phyloP scores from a whole-genome alignment of 2,329 filamentous ascomycete species.

The Cladophialophora chaetospira region DNA sequence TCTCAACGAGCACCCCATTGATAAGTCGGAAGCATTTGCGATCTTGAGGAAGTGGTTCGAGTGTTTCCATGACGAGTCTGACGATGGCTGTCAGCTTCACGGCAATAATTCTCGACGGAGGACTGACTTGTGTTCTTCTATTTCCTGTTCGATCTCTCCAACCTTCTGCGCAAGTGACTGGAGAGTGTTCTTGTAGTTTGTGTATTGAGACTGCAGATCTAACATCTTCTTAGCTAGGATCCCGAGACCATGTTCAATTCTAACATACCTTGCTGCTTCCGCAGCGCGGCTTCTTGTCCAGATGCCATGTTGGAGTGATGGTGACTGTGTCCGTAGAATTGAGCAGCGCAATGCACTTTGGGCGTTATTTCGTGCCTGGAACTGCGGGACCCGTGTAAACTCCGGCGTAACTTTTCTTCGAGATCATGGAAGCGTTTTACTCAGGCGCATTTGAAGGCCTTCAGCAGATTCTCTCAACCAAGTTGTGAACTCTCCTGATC shows the following conservation, averaged over 20 bases:
- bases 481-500: no score
- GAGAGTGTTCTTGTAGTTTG: constrained; percentile 66
- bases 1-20: constrained; percentile 92
- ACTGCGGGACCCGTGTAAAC: constrained; percentile 19
- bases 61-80: constrained; percentile 91
- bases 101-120: background rate
- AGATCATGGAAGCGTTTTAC: background rate
- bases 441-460: no score
- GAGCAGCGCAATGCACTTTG: no score
- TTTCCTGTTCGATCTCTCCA: constrained; percentile 94
- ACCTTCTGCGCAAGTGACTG: constrained; percentile 96
- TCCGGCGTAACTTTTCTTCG: constrained; percentile 28
- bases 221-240: constrained; percentile 11
- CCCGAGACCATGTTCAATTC: background rate
- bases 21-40: constrained; percentile 99
- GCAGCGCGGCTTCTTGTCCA: constrained; percentile 26
- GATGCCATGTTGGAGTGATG: constrained; percentile 28
- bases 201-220: constrained; percentile 55
- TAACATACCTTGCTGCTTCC: constrained; percentile 51
- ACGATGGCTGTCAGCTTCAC: constrained; percentile 21
- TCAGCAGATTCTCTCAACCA: no score
- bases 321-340: no score
- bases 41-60: constrained; percentile 77
- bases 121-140: constrained; percentile 94
- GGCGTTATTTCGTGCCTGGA: no score